phyloP scores from a whole-genome alignment of 306 rosid species.

The Cucurbita pepo region DNA sequence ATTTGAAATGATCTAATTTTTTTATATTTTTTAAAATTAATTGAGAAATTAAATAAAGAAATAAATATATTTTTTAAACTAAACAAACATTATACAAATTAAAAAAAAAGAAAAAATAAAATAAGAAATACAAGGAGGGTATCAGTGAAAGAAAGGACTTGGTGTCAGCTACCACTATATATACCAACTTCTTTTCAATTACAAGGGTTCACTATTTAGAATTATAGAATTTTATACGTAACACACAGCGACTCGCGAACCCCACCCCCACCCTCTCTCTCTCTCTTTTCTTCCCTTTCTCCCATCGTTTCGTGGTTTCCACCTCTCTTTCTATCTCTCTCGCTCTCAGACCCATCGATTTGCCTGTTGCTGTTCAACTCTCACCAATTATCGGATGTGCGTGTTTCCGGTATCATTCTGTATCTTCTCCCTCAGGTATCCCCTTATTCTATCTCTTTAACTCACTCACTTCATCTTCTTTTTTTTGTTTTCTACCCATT shows the following conservation, averaged over 20 bases:
- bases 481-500: not conserved
- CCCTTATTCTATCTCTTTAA: not conserved
- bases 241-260: conserved; percentile 21
- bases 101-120: not conserved
- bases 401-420: conserved; percentile 17
- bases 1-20: too few species aligned
- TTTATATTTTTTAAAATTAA: too few species aligned
- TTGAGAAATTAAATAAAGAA: too few species aligned
- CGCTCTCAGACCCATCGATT: not conserved
- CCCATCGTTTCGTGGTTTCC: conserved; percentile 30
- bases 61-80: too few species aligned
- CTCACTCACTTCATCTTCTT: not conserved
- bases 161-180: conserved; percentile 3
- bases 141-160: not conserved
- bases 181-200: not conserved
- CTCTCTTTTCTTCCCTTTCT: conserved; percentile 5
- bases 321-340: conserved; percentile 10
- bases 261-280: conserved; percentile 11
- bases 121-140: not conserved
- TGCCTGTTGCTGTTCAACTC: not conserved
- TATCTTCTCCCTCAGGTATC: conserved; percentile 52
- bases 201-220: conserved; percentile 11
- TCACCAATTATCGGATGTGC: conserved; percentile 44
- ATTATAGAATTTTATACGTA: conserved; percentile 4
- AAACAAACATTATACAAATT: too few species aligned